Conservation (phyloP, 2,329 filamentous ascomycete genomes). For the Dichotomopilus funicola region DNA sequence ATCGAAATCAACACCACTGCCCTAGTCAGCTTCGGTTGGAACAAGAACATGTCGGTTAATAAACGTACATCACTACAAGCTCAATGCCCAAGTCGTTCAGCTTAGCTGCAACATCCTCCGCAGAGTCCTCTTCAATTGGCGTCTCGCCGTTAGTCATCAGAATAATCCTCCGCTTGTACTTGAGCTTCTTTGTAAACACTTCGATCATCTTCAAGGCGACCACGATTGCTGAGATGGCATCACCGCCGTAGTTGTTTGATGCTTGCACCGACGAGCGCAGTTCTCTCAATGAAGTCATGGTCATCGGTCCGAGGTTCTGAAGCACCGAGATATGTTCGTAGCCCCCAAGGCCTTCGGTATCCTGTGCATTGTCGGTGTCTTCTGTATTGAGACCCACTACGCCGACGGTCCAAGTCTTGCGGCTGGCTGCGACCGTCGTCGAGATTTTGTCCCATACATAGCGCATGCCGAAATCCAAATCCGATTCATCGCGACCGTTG, state of each 20-base stretch:
- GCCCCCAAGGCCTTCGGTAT: slow-evolving; percentile 57
- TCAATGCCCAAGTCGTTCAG: slow-evolving; percentile 73
- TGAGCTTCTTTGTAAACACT: slow-evolving; percentile 70
- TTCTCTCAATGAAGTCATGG: slow-evolving; percentile 61
- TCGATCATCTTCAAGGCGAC: slow-evolving; percentile 83
- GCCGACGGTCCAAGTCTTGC: slow-evolving; percentile 70
- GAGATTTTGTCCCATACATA: slow-evolving; percentile 95
- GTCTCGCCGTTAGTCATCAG: slow-evolving; percentile 79
- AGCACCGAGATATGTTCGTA: slow-evolving; percentile 80
- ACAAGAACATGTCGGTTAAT: neutral
- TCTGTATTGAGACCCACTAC: slow-evolving; percentile 80
- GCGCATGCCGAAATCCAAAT: slow-evolving; percentile 82
- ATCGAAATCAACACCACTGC: slow-evolving; percentile 86
- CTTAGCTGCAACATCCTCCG: slow-evolving; percentile 63
- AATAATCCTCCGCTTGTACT: slow-evolving; percentile 74
- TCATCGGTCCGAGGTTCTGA: slow-evolving; percentile 56
- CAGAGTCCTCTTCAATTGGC: slow-evolving; percentile 62
- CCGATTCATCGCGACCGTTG: slow-evolving; percentile 65
- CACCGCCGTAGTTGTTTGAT: slow-evolving; percentile 63
- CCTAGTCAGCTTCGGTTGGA: neutral
- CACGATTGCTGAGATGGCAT: slow-evolving; percentile 82
- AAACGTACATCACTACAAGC: slow-evolving; percentile 66
- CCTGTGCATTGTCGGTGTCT: slow-evolving; percentile 62
- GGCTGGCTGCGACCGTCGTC: slow-evolving; percentile 57
- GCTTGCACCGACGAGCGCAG: slow-evolving; percentile 60